Conservation (phyloP, 169 alveolate genomes). For the Plasmodium knowlesi region DNA sequence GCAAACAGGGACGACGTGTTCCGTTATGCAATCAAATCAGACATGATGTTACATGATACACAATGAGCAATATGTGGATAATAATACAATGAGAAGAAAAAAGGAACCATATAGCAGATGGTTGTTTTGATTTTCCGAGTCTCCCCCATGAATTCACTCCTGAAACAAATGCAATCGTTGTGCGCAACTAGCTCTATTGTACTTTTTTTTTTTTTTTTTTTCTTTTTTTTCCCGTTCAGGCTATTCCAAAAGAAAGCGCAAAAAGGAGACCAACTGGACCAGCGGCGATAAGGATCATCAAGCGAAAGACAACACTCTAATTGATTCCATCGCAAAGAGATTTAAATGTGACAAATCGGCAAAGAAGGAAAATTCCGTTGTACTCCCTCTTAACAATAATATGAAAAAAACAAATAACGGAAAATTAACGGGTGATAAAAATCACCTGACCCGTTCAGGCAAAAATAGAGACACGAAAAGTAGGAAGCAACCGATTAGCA, state of each 20-base stretch:
- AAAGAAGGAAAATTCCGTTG: not conserved
- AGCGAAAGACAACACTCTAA: not conserved
- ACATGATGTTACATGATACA: not conserved
- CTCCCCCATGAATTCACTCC: not conserved
- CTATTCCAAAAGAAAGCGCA: conserved; percentile 11
- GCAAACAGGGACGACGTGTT: not conserved
- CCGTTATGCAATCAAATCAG: not conserved
- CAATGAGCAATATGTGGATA: not conserved
- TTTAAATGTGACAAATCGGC: not conserved
- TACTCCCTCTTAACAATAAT: not conserved
- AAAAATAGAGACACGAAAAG: conserved; percentile 10
- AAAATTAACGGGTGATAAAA: not conserved
- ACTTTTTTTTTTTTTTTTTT: not conserved
- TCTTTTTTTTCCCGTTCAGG: conserved; percentile 8
- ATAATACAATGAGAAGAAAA: not conserved
- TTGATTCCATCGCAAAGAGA: not conserved
- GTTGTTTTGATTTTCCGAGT: not conserved
- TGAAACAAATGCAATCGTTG: not conserved
- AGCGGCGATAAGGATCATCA: not conserved
- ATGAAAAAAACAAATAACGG: not conserved
- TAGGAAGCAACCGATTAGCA: not conserved
- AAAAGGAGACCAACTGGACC: not conserved
- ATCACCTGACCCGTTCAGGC: not conserved
- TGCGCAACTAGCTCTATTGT: no score
- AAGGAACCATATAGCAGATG: not conserved